Base-by-base conservation (phyloP, 306 rosid genomes). In the Hippophae tibetana region DNA sequence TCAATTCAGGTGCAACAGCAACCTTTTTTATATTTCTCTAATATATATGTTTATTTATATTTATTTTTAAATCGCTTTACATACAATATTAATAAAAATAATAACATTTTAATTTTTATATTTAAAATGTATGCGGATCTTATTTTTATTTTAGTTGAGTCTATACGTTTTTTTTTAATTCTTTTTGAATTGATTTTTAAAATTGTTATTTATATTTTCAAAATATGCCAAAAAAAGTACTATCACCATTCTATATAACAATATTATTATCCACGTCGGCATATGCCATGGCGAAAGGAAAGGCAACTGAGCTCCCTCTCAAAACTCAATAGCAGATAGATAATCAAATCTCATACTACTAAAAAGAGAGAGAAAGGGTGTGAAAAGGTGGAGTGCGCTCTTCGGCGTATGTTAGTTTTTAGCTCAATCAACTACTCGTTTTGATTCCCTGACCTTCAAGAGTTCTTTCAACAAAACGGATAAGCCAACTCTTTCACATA, bases 361-460 rank as follows among this genome's bases (percentile, higher is more conserved):
- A 18, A 47, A 67, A 45, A 26, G 58, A 6, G 63, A 64, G 9
- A 9, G 11, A 31, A 43, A 59, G 50, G 59, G 8, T 60, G 63
- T 69, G 50, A 49, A 5, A 18, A 47, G 46, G 69, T 63, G 69
- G 13, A 46, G 69, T 45, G 69, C 9, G 61, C n/a, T 64, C 50
- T 43, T 10, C 49, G 42, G 67, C 67, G 42, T 46, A 40, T 40
- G 59, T 41, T 56, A 38, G 60, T 52, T 58, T 42, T 0, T 18
- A 13, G 52, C 47, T 57, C 31, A 9, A 40, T 42, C 60, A 45
- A 40, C 67, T 41, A 5, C 42, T 44, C 61, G 5, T n/a, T 64
- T 59, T 38, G 50, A 66, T 74, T 80, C 76, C 70, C 68, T 64
- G 66, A 65, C 43, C 51, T 58, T 26, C 57, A 71, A 70, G 65